A percentile compares a stretch with the other conserved stretches of the same genome.
phyloP scores from a whole-genome alignment of 2,329 filamentous ascomycete genomes.

The Pestalotiopsis sp. region DNA sequence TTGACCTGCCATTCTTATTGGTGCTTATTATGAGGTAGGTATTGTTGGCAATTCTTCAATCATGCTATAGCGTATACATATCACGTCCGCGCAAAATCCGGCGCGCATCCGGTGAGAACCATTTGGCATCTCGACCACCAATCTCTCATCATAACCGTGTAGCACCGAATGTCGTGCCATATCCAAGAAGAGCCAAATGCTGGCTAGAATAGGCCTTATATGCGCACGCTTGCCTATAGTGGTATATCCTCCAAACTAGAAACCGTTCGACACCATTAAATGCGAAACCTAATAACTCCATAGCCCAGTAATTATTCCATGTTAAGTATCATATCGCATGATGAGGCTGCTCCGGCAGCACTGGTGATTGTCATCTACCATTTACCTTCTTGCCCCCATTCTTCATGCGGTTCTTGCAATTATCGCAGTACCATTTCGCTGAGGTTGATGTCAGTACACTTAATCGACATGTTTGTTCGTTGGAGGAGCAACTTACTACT shows the following conservation, averaged over 20 bases:
- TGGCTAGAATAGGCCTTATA: not conserved
- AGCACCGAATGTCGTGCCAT: not conserved
- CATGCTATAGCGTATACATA: not conserved
- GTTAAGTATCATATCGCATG: not conserved
- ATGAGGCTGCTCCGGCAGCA: not conserved
- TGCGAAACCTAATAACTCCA: not conserved
- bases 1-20: not conserved
- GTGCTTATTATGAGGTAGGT: not conserved
- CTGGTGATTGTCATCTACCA: slow-evolving; percentile 39
- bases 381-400: slow-evolving; percentile 56
- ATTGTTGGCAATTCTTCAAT: not conserved
- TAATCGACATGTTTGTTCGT: no score
- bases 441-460: not conserved
- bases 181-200: slow-evolving; percentile 5
- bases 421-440: slow-evolving; percentile 84
- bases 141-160: not conserved
- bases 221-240: not conserved
- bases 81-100: not conserved
- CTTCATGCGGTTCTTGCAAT: slow-evolving; percentile 71
- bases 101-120: not conserved
- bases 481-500: slow-evolving; percentile 61
- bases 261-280: not conserved
- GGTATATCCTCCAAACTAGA: slow-evolving; percentile 5
- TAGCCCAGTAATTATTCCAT: not conserved
- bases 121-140: not conserved